Evolutionary conservation across 2,329 filamentous ascomycete species (phyloP).

Genomic region (Neobulgaria alba): DNA sequence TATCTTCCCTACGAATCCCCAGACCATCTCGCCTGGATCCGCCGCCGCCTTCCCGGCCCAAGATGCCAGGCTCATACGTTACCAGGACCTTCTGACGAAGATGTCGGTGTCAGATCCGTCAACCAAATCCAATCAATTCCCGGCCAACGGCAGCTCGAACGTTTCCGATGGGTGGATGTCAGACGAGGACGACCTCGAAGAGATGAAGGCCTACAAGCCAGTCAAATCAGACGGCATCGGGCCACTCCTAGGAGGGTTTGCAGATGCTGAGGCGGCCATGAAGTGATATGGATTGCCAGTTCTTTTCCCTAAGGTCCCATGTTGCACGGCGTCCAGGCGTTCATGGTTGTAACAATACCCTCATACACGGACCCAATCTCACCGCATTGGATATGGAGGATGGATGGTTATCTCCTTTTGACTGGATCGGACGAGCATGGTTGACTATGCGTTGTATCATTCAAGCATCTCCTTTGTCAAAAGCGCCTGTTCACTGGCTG

Average conservation of each 20-base stretch:
- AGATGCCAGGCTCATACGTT: slow-evolving; percentile 47
- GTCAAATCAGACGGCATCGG: slow-evolving; percentile 29
- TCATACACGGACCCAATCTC: slow-evolving; percentile 18
- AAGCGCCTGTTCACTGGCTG: slow-evolving; percentile 28
- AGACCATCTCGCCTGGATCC: slow-evolving; percentile 34
- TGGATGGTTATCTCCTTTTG: slow-evolving; percentile 23
- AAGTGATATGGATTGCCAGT: slow-evolving; percentile 21
- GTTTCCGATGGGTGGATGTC: slow-evolving; percentile 37
- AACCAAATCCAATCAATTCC: slow-evolving; percentile 28
- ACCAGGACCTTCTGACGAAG: slow-evolving; percentile 54
- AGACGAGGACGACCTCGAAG: slow-evolving; percentile 27
- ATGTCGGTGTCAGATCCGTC: slow-evolving; percentile 41
- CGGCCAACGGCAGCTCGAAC: slow-evolving; percentile 18
- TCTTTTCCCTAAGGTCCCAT: slow-evolving; percentile 12
- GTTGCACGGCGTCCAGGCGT: slow-evolving; percentile 26
- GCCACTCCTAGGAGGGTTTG: slow-evolving; percentile 28
- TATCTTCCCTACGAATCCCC: slow-evolving; percentile 55
- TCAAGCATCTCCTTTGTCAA: slow-evolving; percentile 28
- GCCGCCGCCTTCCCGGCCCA: slow-evolving; percentile 40
- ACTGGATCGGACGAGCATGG: slow-evolving; percentile 29
- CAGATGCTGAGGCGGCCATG: slow-evolving; percentile 26
- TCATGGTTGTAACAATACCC: slow-evolving; percentile 24
- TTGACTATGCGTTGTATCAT: slow-evolving; percentile 30
- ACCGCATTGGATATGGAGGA: slow-evolving; percentile 18
- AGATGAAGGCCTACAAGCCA: slow-evolving; percentile 20